These are phyloP conservation scores for Aspergillus sp. DNA, from an alignment of 2,329 filamentous ascomycete species.

Conservation along the genomic window DNA sequence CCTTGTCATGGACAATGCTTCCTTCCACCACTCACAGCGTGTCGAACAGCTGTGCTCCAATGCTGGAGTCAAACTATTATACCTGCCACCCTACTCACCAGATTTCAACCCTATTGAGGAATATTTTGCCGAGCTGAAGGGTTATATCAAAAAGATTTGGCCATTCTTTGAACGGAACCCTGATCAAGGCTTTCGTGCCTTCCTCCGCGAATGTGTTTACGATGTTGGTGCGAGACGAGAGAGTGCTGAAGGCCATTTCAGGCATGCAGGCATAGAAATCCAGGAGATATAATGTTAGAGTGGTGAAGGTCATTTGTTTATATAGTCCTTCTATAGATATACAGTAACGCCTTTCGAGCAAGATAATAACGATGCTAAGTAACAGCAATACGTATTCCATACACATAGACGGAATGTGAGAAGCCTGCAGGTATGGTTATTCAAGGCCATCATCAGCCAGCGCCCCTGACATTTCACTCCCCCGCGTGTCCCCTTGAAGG, in stretches of 20 bases:
- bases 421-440: no score
- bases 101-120: neutral
- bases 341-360: no score
- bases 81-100: no score
- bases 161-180: neutral
- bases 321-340: no score
- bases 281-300: neutral
- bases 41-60: neutral
- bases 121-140: slow-evolving; percentile 6
- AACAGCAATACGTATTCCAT: no score
- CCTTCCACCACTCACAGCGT: neutral
- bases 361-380: no score
- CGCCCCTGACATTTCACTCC: neutral
- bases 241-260: slow-evolving; percentile 2
- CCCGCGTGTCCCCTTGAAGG: neutral
- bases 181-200: neutral
- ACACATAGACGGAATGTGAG: no score
- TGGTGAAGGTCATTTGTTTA: no score
- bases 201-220: slow-evolving; percentile 1
- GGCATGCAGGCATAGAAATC: slow-evolving; percentile 1
- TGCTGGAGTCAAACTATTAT: no score
- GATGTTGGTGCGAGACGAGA: neutral
- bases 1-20: slow-evolving; percentile 3
- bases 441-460: neutral
- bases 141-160: neutral